A percentile compares a stretch with the other conserved stretches of the same genome.
phyloP scores from a whole-genome alignment of 78 protist genomes.

The Dictyostelium capitatum region DNA sequence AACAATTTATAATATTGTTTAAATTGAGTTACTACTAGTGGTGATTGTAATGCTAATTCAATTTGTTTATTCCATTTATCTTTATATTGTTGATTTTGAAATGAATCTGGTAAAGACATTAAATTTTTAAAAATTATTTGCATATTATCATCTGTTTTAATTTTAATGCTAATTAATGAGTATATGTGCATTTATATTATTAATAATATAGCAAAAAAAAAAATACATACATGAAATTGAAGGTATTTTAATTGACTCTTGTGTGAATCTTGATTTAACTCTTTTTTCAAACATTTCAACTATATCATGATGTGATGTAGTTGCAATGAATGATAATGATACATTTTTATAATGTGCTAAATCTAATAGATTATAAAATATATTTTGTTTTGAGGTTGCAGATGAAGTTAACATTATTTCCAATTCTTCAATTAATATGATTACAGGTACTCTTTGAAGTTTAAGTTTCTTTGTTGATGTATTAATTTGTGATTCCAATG shows the following conservation, averaged over 20 bases:
- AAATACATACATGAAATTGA: not conserved
- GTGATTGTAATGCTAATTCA: not conserved
- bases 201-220: not conserved
- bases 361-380: constrained; percentile 55
- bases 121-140: not conserved
- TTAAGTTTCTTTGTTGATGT: not conserved
- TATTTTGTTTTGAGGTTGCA: constrained; percentile 1
- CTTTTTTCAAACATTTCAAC: constrained; percentile 42
- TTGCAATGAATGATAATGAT: constrained; percentile 29
- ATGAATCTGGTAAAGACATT: constrained; percentile 23
- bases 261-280: constrained; percentile 57
- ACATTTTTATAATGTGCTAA: constrained; percentile 31
- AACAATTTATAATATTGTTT: not conserved
- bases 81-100: not conserved
- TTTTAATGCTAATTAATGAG: not conserved
- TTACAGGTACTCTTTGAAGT: constrained; percentile 10
- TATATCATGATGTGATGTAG: constrained; percentile 7
- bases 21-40: not conserved
- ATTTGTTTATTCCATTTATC: constrained; percentile 22
- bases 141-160: not conserved
- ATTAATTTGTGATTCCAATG: not conserved
- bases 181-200: not conserved
- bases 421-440: constrained; percentile 43
- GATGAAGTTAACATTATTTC: not conserved
- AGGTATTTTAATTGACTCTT: constrained; percentile 2